phyloP scores from a whole-genome alignment of 441 rosid species.

The Corymbia calophylla region DNA sequence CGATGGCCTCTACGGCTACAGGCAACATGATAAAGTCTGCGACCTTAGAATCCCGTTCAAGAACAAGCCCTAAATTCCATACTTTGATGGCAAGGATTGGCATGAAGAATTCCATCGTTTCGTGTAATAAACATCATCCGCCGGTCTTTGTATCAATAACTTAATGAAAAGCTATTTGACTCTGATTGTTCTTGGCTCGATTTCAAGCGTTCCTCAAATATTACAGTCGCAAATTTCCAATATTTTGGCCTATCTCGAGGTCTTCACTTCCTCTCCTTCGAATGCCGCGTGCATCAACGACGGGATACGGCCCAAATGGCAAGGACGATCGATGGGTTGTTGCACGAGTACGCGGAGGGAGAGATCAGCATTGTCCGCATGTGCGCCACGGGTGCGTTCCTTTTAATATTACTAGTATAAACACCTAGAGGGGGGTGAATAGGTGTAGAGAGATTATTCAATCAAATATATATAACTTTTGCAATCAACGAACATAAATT shows the following conservation, averaged over 20 bases:
- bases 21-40: background rate
- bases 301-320: constrained; percentile 35
- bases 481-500: too few relatives aligned
- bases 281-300: constrained; percentile 41
- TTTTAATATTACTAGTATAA: too few relatives aligned
- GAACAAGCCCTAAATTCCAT: background rate
- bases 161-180: background rate
- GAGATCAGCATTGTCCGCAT: constrained; percentile 33
- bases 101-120: background rate
- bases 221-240: background rate
- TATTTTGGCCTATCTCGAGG: background rate
- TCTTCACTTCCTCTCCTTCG: constrained; percentile 12
- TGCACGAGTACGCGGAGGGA: constrained; percentile 23
- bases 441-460: too few relatives aligned
- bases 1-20: background rate
- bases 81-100: background rate
- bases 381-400: too few relatives aligned
- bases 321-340: constrained; percentile 36
- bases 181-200: background rate
- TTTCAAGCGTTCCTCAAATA: background rate
- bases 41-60: background rate
- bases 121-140: background rate
- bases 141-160: background rate
- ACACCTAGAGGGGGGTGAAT: too few relatives aligned
- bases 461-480: too few relatives aligned